Evolutionary conservation across 352 stramenopile genomes (phyloP), one percentile per base, ranked within the genome.

Genomic region (Phytophthora megakarya): DNA sequence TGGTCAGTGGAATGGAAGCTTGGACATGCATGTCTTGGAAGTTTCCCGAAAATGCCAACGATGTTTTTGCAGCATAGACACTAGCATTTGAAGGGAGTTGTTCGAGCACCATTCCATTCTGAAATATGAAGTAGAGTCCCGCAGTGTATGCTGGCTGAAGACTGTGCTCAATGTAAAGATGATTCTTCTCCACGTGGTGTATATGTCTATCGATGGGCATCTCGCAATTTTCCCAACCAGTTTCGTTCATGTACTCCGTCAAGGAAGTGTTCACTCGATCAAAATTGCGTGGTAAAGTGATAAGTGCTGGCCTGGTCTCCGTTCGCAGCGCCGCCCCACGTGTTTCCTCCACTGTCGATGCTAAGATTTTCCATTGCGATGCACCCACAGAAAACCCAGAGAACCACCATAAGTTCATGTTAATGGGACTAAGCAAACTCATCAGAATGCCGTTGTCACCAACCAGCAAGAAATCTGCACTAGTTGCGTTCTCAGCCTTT

Each of bases 151-250:
- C 51, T 5, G 67, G 45, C 42, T 81, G 75, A 12, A 81, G 56
- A 8, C 58, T 77, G 30, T 60, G 37, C 19, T 81, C 72, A 18
- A 78, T 70, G 53, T 84, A 81, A 28, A 81, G 8, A 32, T 83
- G 69, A 21, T 81, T 81, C 42, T 58, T 67, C 22, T 76, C 62
- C n/a, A 66, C 30, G 10, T 60, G 37, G 25, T 52, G 50, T 13
- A 60, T 22, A 18, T 51, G 16, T 8, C 19, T 44, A 13, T 50
- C 40, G 19, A 51, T 25, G 33, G 42, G 22, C 3, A 28, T 32
- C 37, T 59, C 50, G 5, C 38, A 59, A n/a, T 26, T 21, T 12
- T 15, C 8, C 12, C 3, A 35, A 10, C 33, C 54, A 30, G 7
- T 7, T 15, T 39, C 28, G 0, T 43, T 28, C 52, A 51, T 61